phyloP scores from a whole-genome alignment of 2,329 filamentous ascomycete genomes.

The Coniella lustricola region DNA sequence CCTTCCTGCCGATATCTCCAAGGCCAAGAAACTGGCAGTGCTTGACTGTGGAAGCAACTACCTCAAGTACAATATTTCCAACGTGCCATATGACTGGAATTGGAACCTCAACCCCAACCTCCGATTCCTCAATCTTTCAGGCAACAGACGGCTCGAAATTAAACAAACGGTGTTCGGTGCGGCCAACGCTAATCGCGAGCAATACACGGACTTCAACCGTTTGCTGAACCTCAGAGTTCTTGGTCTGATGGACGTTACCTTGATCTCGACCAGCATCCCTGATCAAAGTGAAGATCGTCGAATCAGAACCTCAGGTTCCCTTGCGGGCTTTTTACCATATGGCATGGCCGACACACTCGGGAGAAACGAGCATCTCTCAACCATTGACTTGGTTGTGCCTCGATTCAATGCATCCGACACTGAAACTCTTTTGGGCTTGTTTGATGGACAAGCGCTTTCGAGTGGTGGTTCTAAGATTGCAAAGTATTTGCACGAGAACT shows the following conservation, averaged over 20 bases:
- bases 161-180: constrained; percentile 54
- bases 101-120: constrained; percentile 98
- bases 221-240: constrained; percentile 78
- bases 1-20: constrained; percentile 87
- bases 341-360: constrained; percentile 97
- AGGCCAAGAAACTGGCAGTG: constrained; percentile 84
- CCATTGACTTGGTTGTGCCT: constrained; percentile 90
- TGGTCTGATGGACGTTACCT: constrained; percentile 94
- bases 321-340: constrained; percentile 85
- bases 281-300: constrained; percentile 93
- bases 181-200: constrained; percentile 54
- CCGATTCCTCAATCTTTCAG: constrained; percentile 90
- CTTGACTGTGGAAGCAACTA: constrained; percentile 93
- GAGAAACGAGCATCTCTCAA: constrained; percentile 88
- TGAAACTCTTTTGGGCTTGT: constrained; percentile 87
- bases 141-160: constrained; percentile 94
- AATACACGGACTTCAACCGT: constrained; percentile 81
- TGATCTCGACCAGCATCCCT: constrained; percentile 86
- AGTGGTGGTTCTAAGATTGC: constrained; percentile 91
- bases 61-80: constrained; percentile 97
- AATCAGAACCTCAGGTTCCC: constrained; percentile 92
- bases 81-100: constrained; percentile 99
- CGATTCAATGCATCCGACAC: constrained; percentile 84
- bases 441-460: constrained; percentile 86
- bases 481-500: constrained; percentile 94